phyloP scores from a whole-genome alignment of 2,329 filamentous ascomycete genomes.

The Fusarium acutatum region DNA sequence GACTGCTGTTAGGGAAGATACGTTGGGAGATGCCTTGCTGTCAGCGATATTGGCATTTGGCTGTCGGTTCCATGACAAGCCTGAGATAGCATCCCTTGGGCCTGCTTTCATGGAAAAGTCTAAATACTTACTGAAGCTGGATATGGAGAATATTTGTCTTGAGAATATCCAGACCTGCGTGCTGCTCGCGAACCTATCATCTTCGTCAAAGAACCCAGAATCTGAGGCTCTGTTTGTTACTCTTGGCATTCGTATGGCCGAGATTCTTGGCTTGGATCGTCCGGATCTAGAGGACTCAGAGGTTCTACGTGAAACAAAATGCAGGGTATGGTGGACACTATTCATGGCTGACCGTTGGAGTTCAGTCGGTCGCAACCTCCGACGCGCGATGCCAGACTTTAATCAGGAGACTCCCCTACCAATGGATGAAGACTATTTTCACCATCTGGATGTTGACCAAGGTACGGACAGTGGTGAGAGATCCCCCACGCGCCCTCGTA shows the following conservation, averaged over 20 bases:
- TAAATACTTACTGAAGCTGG: background rate
- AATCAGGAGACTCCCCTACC: conserved; percentile 1
- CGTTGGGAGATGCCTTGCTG: background rate
- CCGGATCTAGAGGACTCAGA: background rate
- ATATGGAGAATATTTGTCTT: conserved; percentile 4
- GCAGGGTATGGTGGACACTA: conserved; percentile 7
- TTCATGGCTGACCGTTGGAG: conserved; percentile 13
- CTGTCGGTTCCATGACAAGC: background rate
- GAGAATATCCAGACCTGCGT: conserved; percentile 8
- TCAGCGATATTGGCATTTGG: conserved; percentile 2
- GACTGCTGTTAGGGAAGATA: background rate
- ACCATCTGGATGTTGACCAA: background rate
- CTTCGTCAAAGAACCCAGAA: background rate
- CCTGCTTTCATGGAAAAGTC: conserved; percentile 1
- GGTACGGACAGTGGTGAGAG: background rate
- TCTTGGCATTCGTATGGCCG: conserved; percentile 1
- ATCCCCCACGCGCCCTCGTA: background rate
- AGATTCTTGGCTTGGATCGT: background rate
- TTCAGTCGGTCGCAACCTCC: conserved; percentile 3
- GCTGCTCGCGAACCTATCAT: conserved; percentile 3
- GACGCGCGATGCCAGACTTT: conserved; percentile 7
- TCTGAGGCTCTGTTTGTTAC: conserved; percentile 6
- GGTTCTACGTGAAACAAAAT: conserved; percentile 4
- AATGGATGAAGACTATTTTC: conserved; percentile 7
- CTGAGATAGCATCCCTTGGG: background rate